Evolutionary conservation across 2,329 filamentous ascomycete species (phyloP).

Genomic region (Escovopsis sp.): DNA sequence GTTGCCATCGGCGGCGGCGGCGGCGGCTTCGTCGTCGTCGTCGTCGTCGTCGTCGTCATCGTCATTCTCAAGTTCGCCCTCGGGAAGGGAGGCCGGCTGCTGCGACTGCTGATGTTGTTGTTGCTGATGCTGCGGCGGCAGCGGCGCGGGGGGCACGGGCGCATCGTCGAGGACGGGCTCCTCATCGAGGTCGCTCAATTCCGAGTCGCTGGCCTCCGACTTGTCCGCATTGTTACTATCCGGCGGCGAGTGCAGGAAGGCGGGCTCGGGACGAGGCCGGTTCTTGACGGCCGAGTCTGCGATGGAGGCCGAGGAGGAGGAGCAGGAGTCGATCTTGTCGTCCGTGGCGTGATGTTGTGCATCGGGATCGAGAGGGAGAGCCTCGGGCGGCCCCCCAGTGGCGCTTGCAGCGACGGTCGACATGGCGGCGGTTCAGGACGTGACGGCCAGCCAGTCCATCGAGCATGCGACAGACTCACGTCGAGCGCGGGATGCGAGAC

Average conservation of each 20-base stretch:
- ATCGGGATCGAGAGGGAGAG: constrained; percentile 5
- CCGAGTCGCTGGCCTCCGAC: constrained; percentile 46
- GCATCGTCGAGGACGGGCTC: constrained; percentile 27
- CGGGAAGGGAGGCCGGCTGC: too few species aligned
- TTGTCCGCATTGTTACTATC: constrained; percentile 48
- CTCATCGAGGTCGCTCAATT: constrained; percentile 51
- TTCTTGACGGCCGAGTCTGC: constrained; percentile 11
- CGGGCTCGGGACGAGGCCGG: constrained; percentile 22
- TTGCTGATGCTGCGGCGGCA: background rate
- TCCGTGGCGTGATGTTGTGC: constrained; percentile 14
- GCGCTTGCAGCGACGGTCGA: constrained; percentile 40
- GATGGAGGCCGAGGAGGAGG: too few species aligned
- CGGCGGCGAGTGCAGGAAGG: constrained; percentile 46
- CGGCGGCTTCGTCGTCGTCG: constrained; percentile 12
- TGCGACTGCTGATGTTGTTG: too few species aligned
- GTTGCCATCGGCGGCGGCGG: constrained; percentile 7
- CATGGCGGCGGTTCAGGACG: constrained; percentile 31
- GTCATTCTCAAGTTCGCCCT: constrained; percentile 7
- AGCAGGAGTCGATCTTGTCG: constrained; percentile 6
- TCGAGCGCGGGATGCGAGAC: constrained; percentile 1
- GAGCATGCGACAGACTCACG: constrained; percentile 9
- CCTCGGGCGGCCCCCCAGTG: constrained; percentile 19
- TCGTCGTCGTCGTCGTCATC: constrained; percentile 5
- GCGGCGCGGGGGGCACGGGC: constrained; percentile 8
- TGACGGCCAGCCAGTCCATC: constrained; percentile 22